Conservation (phyloP, 2,329 filamentous ascomycete species). For the Xylaria sp. region DNA sequence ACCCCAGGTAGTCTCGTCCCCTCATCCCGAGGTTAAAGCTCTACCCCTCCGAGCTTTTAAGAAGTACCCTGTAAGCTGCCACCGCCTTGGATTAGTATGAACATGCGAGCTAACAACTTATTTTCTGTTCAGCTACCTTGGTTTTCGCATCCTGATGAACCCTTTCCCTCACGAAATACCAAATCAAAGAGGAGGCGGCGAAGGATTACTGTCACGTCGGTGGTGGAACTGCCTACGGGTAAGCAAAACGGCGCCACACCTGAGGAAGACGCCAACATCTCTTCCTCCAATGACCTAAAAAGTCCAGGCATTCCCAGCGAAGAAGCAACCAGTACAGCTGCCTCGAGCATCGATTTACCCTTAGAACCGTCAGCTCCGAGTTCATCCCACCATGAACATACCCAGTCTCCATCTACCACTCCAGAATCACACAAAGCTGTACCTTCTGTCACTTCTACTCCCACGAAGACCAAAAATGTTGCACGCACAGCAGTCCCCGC, state of each 20-base stretch:
- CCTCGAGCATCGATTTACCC: constrained; percentile 12
- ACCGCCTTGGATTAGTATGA: background rate
- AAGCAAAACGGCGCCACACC: constrained; percentile 51
- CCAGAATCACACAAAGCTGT: constrained; percentile 49
- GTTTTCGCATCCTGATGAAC: constrained; percentile 62
- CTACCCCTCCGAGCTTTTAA: constrained; percentile 53
- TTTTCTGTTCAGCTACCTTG: constrained; percentile 63
- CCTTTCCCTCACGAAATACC: constrained; percentile 60
- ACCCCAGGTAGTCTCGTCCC: constrained; percentile 46
- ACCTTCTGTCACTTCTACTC: constrained; percentile 42
- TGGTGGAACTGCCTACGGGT: constrained; percentile 58
- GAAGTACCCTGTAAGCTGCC: constrained; percentile 62
- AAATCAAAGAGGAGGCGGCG: constrained; percentile 58
- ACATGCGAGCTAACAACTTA: constrained; percentile 47
- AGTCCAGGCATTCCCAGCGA: constrained; percentile 39
- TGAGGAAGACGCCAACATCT: constrained; percentile 24
- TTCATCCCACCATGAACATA: constrained; percentile 47
- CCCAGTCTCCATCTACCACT: constrained; percentile 52
- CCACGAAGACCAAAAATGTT: constrained; percentile 49
- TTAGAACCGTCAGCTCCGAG: constrained; percentile 46
- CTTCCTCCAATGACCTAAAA: constrained; percentile 42
- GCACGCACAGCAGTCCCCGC: constrained; percentile 55
- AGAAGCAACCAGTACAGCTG: constrained; percentile 30
- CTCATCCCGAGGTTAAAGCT: constrained; percentile 45
- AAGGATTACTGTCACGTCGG: constrained; percentile 50